Evolutionary conservation across 1,284 basidiomycete genomes (phyloP), one percentile per base, ranked within the genome.

Genomic region (Macrocystidia cucumis): DNA sequence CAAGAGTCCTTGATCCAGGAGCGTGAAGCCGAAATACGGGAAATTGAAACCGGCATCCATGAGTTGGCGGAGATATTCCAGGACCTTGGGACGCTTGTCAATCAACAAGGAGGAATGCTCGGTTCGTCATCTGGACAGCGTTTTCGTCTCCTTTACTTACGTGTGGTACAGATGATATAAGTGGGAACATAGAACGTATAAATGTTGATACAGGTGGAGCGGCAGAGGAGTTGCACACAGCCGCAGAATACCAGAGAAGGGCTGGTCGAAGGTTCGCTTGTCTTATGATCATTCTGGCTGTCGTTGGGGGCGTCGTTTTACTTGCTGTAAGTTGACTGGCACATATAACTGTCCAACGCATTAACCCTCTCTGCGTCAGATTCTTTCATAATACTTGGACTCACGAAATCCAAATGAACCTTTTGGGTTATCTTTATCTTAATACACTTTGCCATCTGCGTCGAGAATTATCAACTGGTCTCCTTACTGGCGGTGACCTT

Each of bases 21-120:
- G 56, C 87, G 96, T 12, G 95, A 99, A 56, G 71, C 70, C 1
- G 95, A 98, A 54, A 98, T 98, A 40, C 78, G 87, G 29, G 93
- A 98, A 54, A 99, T 99, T 42, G 96, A 98, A 63, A 83, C 78
- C 1, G 95, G 96, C 4, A 97, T 99, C 36, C 91, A 97, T 51
- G 95, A 99, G 56, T 66, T 99, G 30, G 83, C 91, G 32, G 91
- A 97, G 59, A 98, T 99, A 51, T 98, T 99, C 72, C 77, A 91
- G 27, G 95, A 98, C 60, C 63, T 99, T 23, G 93, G 93, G 24
- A 92, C 91, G 12, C 75, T 99, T 28, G 92, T 99, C 1, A 79
- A 82, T 45, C 91, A 98, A 54, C 96, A 98, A 56, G 93, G 95
- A 5, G 78, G 79, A 19, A 90, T 98, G 84, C 71, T 99, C 36